phyloP scores from a whole-genome alignment of 495 filamentous ascomycete genomes.

The Pseudoneurospora amorphoporcata region DNA sequence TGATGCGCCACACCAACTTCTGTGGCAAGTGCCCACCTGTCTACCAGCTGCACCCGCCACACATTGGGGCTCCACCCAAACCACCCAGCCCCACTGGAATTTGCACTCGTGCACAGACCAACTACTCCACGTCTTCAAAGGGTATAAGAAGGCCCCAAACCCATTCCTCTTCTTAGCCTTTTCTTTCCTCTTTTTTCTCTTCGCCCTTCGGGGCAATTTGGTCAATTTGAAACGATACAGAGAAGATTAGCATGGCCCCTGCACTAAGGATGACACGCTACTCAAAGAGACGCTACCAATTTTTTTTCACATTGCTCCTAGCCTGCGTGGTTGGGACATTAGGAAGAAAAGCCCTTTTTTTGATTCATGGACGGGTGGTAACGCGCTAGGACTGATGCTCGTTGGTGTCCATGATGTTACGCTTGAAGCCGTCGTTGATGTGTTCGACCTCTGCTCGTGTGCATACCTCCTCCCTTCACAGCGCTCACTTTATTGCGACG shows the following conservation, averaged over 20 bases:
- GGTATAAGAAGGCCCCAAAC: constrained; percentile 5
- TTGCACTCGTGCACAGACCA: constrained; percentile 19
- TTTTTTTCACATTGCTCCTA: constrained; percentile 49
- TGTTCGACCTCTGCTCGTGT: neutral
- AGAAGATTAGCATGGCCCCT: constrained; percentile 99
- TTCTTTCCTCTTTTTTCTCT: constrained; percentile 16
- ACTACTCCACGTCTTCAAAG: rapidly evolving
- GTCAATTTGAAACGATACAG: constrained; percentile 41
- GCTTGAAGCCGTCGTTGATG: neutral
- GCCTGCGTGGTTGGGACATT: constrained; percentile 12
- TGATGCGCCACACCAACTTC: neutral
- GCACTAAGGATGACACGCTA: constrained; percentile 99
- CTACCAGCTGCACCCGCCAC: neutral
- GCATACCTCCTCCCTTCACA: no score
- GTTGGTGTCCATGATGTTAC: neutral
- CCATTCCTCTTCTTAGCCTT: constrained; percentile 5
- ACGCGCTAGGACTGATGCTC: no score
- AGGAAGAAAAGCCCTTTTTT: constrained; percentile 11
- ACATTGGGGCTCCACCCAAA: neutral
- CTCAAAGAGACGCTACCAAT: constrained; percentile 93
- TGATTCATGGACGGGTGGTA: no score
- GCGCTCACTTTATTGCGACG: no score
- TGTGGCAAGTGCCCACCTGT: neutral
- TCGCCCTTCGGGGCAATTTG: constrained; percentile 24
- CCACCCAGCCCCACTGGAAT: neutral